Base-by-base conservation (phyloP, 2,329 filamentous ascomycete genomes). In the Sporothrix luriei region DNA sequence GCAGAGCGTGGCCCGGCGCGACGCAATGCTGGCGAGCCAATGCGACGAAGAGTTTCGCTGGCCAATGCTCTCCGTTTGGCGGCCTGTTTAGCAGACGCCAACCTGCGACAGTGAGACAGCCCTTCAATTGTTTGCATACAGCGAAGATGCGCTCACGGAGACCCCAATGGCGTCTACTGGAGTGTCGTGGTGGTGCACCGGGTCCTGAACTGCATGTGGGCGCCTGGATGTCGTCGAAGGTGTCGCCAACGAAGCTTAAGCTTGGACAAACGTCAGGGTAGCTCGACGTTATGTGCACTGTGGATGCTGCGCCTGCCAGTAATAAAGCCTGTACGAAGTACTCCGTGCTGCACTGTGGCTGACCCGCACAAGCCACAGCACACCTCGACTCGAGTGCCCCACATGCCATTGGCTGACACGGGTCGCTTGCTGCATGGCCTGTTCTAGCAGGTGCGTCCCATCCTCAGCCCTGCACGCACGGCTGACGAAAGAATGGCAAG, bases 391-490 rank as follows among this genome's bases (percentile, higher is more conserved):
- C 65, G 51, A 51, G 33, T 26, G 16, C 67, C n/a, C 13, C 29
- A 62, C 67, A 65, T 10, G 13, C 49, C 29, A 69, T 69, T 69
- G 68, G 68, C 51, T 49, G 52, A 54, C 26, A 21, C 24, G 13
- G 29, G 29, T 16, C 51, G 19, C 51, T 26, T 40, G 48, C 24
- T 33, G 43, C 38, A 2, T 43, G 21, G 38, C 24, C 26, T 48
- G 54, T 33, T 43, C 46, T 21, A 7, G 55, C 33, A 11, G 19
- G 55, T 59, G 55, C 21, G 38, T 62, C 57, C 43, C 33, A 62
- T n/a, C 57, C 57, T 68, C 71, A 72, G 71, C 71, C 71, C 66
- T 70, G 68, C 61, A 49, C 29, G 61, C 71, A 70, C 66, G 71
- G 71, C 68, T 72, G 68, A 70, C 77, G 66, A 62, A 68, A 64